Conservation (phyloP, 345 rosid species). For the Heritiera littoralis region DNA sequence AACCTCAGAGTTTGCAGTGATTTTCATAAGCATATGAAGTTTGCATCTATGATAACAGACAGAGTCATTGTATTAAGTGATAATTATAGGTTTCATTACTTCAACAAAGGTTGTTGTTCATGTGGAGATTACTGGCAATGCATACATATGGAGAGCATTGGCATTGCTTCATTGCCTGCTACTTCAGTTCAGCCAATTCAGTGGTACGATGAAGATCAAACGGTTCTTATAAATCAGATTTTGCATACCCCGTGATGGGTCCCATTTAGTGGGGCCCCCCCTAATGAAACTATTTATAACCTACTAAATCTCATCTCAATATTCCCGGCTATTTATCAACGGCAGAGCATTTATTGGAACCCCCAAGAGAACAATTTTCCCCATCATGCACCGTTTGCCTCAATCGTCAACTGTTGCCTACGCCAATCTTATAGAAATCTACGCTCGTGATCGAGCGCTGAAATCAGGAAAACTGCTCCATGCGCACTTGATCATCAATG, state of each 20-base stretch:
- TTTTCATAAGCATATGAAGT: slow-evolving; percentile 33
- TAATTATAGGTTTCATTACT: slow-evolving; percentile 34
- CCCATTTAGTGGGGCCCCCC: background rate
- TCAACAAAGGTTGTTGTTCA: slow-evolving; percentile 29
- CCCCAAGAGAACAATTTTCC: slow-evolving; percentile 7
- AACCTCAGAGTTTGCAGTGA: slow-evolving; percentile 29
- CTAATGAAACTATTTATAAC: no score
- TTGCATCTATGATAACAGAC: slow-evolving; percentile 7
- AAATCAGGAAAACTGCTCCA: slow-evolving; percentile 54
- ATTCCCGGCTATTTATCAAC: background rate
- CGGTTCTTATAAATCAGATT: background rate
- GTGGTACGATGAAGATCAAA: background rate
- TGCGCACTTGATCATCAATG: slow-evolving; percentile 53
- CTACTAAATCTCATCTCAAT: background rate
- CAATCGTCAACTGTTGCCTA: slow-evolving; percentile 39
- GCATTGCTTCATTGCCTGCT: background rate
- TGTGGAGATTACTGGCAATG: slow-evolving; percentile 34
- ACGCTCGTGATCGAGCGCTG: slow-evolving; percentile 44
- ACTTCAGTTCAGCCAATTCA: slow-evolving; percentile 13
- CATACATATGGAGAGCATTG: background rate
- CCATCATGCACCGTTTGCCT: slow-evolving; percentile 34
- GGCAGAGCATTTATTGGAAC: background rate
- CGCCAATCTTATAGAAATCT: slow-evolving; percentile 39
- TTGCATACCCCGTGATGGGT: background rate
- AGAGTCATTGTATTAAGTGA: slow-evolving; percentile 27